Evolutionary conservation across 768 basidiomycete species (phyloP).

Genomic region (Gymnopilus junonius): DNA sequence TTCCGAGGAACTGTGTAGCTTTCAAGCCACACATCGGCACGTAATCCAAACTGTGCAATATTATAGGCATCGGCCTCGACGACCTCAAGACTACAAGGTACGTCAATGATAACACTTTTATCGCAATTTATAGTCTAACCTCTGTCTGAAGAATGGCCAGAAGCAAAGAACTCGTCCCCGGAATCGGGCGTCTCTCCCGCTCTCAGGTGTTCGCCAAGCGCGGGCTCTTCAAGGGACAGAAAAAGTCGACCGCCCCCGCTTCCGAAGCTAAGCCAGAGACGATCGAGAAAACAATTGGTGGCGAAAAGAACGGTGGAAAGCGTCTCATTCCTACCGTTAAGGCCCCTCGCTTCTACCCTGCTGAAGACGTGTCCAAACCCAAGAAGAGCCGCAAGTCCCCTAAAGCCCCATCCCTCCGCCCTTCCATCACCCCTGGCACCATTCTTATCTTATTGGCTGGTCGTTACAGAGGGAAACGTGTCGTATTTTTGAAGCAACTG

Average conservation of each 20-base stretch:
- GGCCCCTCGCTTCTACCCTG: conserved; percentile 91
- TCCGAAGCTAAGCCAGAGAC: conserved; percentile 60
- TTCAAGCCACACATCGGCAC: conserved; percentile 43
- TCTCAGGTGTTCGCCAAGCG: conserved; percentile 82
- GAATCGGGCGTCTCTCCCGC: conserved; percentile 82
- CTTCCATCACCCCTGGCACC: conserved; percentile 91
- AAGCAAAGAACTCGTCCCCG: conserved; percentile 81
- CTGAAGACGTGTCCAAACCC: conserved; percentile 89
- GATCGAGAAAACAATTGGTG: conserved; percentile 83
- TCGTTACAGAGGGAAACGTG: conserved; percentile 97
- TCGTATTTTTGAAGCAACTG: conserved; percentile 97
- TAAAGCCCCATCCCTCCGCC: conserved; percentile 78
- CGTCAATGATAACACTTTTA: conserved; percentile 21
- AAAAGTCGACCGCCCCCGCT: conserved; percentile 75
- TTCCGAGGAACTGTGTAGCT: conserved; percentile 50
- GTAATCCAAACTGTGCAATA: conserved; percentile 36
- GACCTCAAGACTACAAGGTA: conserved; percentile 57
- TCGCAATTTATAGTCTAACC: conserved; percentile 17
- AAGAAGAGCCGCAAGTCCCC: conserved; percentile 91
- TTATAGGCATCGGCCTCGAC: conserved; percentile 53
- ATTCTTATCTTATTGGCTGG: conserved; percentile 97
- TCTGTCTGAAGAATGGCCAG: conserved; percentile 71
- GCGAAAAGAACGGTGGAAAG: conserved; percentile 88
- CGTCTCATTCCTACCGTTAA: conserved; percentile 86
- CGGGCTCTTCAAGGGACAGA: conserved; percentile 82